These are phyloP conservation scores for Rhizopogon vulgaris DNA, from an alignment of 768 basidiomycete genomes.

Conservation along the genomic window DNA sequence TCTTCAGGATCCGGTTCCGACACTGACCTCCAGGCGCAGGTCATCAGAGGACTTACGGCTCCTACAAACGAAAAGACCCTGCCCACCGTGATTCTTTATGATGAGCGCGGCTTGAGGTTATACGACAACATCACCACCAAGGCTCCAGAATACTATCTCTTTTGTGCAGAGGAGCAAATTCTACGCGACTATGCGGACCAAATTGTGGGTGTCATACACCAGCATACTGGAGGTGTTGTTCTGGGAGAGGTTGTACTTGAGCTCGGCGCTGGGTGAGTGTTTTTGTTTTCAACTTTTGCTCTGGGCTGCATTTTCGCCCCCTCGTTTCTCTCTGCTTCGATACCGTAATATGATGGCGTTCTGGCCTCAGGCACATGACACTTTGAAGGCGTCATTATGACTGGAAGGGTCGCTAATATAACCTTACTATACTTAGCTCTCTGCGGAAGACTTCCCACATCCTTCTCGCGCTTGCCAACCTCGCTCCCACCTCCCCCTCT, in stretches of 20 bases:
- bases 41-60: constrained; percentile 50
- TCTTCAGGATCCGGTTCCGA: constrained; percentile 19
- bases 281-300: neutral
- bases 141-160: constrained; percentile 84
- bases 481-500: constrained; percentile 32
- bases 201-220: constrained; percentile 71
- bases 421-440: constrained; percentile 40
- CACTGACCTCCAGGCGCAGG: constrained; percentile 37
- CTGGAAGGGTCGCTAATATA: constrained; percentile 6
- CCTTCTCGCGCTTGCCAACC: constrained; percentile 59
- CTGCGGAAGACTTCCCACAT: constrained; percentile 87
- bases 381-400: neutral
- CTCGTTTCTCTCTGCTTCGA: neutral
- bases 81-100: constrained; percentile 83
- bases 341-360: neutral
- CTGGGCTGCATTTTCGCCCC: neutral
- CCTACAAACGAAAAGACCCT: constrained; percentile 54
- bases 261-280: constrained; percentile 86
- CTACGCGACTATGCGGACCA: constrained; percentile 65
- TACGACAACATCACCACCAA: constrained; percentile 83
- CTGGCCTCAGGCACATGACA: neutral
- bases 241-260: constrained; percentile 68
- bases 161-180: constrained; percentile 82
- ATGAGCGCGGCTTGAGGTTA: constrained; percentile 76
- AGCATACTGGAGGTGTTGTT: constrained; percentile 19